Base-by-base conservation (phyloP, 73 alveolate genomes). In the Paramecium caudatum region DNA sequence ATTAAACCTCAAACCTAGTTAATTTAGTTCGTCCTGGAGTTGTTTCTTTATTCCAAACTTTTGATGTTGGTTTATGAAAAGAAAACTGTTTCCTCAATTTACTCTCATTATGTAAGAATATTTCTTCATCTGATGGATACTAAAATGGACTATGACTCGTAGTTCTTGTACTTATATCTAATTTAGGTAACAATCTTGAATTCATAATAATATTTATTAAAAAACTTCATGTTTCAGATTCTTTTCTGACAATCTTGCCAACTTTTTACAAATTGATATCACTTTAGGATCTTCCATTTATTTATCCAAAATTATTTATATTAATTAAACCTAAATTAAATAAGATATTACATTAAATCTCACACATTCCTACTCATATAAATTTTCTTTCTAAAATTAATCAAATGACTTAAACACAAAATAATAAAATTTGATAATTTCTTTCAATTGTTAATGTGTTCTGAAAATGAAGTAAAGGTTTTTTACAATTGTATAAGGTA, bases 21-120 rank as follows among this genome's bases (percentile, higher is more conserved):
- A 55, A 55, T 55, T 55, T 27, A 25, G 80, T 55, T 55, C 80
- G 23, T 10, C 80, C 30, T 7, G 80, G 23, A 19, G 80, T 43
- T 0, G 80, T 55, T 55, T 55, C 80, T 9, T 55, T 55, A 55
- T 55, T 55, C 80, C 80, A 55, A 55, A 55, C 80, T 55, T 55
- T 55, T 55, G 19, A 16, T 13, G 27, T 21, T 46, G 3, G 15
- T 5, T 55, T 55, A 23, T 55, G 80, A 55, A 55, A 55, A 19
- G 80, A 55, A 3, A 55, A 43, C n/a, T 55, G 30, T 55, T 55
- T 55, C n/a, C n/a, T n/a, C n/a, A n/a, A n/a, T 25, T 23, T 55
- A 47, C 39, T 49, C 19, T 49, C 70, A 49, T 49, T 49, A 8
- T 49, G 25, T 3, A 49, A 34, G 9, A 49, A 49, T 13, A 19